Base-by-base conservation (phyloP, 192 early-diverging fungal species). In the Coemansia sp. region DNA sequence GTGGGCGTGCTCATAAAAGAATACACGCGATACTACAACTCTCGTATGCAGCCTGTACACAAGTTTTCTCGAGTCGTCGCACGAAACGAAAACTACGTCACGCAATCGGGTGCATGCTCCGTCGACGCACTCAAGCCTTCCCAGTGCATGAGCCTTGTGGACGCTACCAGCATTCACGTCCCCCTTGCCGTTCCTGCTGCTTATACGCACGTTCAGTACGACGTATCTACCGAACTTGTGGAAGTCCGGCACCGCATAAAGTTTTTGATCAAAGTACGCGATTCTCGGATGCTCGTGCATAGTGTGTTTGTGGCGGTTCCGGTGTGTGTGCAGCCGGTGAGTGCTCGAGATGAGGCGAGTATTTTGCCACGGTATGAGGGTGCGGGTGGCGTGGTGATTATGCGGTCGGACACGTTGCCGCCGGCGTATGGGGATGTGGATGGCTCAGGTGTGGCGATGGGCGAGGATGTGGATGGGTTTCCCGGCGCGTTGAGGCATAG, bases 1-100 rank as follows among this genome's bases (percentile, higher is more conserved):
- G 66, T 84, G 5, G 70, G 73, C n/a, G 79, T 76, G 44, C 55
- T 72, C 7, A 66, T 88, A 51, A 86, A 84, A 24, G 87, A 88
- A 67, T 86, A 83, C 42, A 58, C 74, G 21, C 72, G 84, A 6
- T 84, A 77, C 55, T 63, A 72, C 24, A 63, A 64, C 59, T 21
- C 64, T 1, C 44, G 38, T 0, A 74, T 64, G 17, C 54, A 58
- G 2, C 42, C 67, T 2, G 44, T 71, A 47, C 71, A 73, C 52
- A 38, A 56, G 54, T 64, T 71, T 52, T 49, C 67, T 2, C 61
- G 71, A 0, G 68, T 82, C 0, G 67, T 73, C 3, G 65, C 67
- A n/a, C 74, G 80, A 10, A 73, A 77, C 56, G 80, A 82, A 20
- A 73, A 77, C 59, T 73, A 61, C 34, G 54, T 79, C 12, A 46